Percentiles rank a stretch among this genome's conserved stretches.
Evolutionary conservation across 225 moss, liverwort and hornwort genomes (phyloP).

Genomic region (Lunularia cruciata): DNA sequence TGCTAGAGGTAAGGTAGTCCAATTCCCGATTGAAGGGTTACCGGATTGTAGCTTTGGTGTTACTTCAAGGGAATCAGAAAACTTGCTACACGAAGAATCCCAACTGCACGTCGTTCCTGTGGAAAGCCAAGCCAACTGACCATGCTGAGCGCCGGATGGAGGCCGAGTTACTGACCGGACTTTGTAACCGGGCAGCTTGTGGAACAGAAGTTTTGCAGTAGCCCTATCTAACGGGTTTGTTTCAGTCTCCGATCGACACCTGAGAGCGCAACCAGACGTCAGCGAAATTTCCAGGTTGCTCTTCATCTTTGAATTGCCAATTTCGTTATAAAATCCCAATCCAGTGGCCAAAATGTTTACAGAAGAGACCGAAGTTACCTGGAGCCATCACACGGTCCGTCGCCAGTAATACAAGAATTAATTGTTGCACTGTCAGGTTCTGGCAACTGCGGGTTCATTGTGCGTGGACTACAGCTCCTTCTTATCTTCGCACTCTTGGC

Average conservation of each 20-base stretch:
- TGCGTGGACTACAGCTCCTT: constrained; percentile 4
- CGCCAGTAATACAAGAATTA: constrained; percentile 12
- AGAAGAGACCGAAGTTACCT: background rate
- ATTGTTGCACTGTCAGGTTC: background rate
- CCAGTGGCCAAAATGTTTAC: no score
- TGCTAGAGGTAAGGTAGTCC: background rate
- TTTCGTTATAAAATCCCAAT: no score
- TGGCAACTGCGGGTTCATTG: background rate
- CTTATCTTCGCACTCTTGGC: constrained; percentile 21
- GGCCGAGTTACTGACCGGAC: background rate
- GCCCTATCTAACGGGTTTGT: constrained; percentile 16
- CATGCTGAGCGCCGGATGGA: background rate
- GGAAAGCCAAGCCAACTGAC: background rate
- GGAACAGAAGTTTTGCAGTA: constrained; percentile 7
- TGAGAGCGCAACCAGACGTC: background rate
- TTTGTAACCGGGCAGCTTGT: background rate
- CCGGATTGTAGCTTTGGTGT: background rate
- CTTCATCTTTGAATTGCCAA: no score
- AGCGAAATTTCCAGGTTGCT: no score
- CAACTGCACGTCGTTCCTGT: background rate
- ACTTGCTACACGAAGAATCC: background rate
- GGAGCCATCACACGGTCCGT: background rate
- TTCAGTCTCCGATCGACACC: constrained; percentile 8
- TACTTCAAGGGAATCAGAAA: background rate
- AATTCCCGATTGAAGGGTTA: background rate